These are phyloP conservation scores for Metschnikowia vanudenii DNA, from an alignment of 805 yeast species.

Conservation along the genomic window DNA sequence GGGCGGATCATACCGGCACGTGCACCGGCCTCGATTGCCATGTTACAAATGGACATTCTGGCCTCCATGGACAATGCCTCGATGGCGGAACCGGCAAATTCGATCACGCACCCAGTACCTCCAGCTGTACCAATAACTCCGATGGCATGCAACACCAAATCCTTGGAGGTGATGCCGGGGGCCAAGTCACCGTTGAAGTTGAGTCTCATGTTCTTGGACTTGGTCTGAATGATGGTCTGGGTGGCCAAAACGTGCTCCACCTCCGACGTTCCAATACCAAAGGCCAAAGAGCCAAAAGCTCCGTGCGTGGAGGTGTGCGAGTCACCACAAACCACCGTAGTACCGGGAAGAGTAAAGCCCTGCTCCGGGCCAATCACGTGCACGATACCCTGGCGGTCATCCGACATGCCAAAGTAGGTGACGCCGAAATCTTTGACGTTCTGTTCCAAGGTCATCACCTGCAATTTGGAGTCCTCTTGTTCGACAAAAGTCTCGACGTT, in stretches of 20 bases:
- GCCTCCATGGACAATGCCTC: constrained; percentile 92
- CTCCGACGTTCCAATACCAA: constrained; percentile 98
- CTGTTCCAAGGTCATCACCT: constrained; percentile 87
- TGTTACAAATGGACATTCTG: constrained; percentile 98
- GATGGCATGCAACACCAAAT: constrained; percentile 88
- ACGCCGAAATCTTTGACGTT: constrained; percentile 89
- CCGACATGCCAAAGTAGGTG: constrained; percentile 92
- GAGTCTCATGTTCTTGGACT: constrained; percentile 94
- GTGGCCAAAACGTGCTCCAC: constrained; percentile 99
- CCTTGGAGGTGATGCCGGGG: constrained; percentile 95
- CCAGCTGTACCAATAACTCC: constrained; percentile 99
- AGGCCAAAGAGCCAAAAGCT: constrained; percentile 95
- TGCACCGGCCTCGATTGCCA: constrained; percentile 99
- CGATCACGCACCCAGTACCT: constrained; percentile 96
- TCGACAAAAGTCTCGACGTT: constrained; percentile 76
- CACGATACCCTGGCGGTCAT: constrained; percentile 94
- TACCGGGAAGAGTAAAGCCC: constrained; percentile 97
- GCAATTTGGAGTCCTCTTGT: constrained; percentile 88
- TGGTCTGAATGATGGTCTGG: constrained; percentile 91
- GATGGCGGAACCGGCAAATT: constrained; percentile 94
- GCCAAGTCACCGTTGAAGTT: constrained; percentile 77
- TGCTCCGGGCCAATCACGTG: constrained; percentile 99
- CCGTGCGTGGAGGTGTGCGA: constrained; percentile 99
- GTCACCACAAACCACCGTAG: constrained; percentile 99
- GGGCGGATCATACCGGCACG: constrained; percentile 99